Conservation (phyloP, 495 filamentous ascomycete genomes). For the Neurospora sp. region DNA sequence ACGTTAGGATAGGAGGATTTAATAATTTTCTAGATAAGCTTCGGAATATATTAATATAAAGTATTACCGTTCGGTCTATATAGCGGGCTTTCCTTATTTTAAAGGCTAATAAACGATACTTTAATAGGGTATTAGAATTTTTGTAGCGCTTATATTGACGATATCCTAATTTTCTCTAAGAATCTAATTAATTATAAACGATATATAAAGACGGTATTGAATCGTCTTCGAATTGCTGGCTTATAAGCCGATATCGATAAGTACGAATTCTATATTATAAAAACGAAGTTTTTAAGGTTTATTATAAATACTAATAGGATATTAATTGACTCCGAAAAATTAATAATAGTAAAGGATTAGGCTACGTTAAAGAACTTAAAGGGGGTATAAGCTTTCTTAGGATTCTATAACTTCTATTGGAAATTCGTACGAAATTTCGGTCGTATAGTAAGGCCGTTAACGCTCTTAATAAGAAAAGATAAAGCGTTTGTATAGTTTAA, state of each 20-base stretch:
- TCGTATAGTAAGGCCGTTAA: background rate
- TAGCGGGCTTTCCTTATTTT: conserved; percentile 15
- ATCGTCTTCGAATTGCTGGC: conserved; percentile 4
- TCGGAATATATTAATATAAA: conserved; percentile 19
- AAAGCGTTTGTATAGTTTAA: no score
- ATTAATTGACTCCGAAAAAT: background rate
- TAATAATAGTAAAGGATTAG: background rate
- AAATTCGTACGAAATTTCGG: conserved; percentile 1
- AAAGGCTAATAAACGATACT: conserved; percentile 22
- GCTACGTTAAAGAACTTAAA: background rate
- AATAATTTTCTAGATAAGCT: conserved; percentile 22
- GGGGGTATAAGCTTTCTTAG: background rate
- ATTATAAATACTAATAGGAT: conserved; percentile 12
- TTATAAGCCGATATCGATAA: background rate
- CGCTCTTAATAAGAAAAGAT: background rate
- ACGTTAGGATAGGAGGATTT: conserved; percentile 15
- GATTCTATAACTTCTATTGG: background rate
- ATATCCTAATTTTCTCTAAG: conserved; percentile 1
- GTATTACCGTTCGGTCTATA: conserved; percentile 26
- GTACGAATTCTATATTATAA: conserved; percentile 12
- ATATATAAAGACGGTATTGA: conserved; percentile 5
- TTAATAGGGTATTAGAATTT: conserved; percentile 15
- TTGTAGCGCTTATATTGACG: conserved; percentile 1
- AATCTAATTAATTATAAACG: background rate
- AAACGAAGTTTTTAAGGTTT: background rate